Percentiles rank a stretch among this genome's conserved stretches.
Conservation (phyloP, 305 asterid species). For the Petunia hybrid region DNA sequence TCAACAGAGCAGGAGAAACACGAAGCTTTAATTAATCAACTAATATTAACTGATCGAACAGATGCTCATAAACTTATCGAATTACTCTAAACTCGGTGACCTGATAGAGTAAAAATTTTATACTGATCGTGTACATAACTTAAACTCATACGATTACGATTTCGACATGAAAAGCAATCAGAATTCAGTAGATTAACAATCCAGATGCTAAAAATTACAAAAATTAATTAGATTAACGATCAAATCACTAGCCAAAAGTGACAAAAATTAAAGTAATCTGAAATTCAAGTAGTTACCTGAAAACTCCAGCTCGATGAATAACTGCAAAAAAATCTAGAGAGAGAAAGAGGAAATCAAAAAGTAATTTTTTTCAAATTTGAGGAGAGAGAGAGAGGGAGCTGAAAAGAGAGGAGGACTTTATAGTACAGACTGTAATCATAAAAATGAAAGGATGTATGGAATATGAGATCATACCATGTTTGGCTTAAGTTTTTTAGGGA, state of each 20-base stretch:
- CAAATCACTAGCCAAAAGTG: neutral
- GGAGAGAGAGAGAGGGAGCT: neutral
- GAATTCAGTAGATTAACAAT: conserved; percentile 9
- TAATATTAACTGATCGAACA: neutral
- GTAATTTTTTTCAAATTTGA: conserved; percentile 28
- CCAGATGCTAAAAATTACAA: neutral
- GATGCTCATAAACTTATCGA: neutral
- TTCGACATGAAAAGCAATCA: neutral
- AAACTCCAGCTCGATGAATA: neutral
- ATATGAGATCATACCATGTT: neutral
- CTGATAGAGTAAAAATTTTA: too few relatives aligned
- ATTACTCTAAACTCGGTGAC: neutral
- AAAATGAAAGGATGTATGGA: conserved; percentile 13
- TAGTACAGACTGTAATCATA: conserved; percentile 21
- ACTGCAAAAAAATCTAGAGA: neutral
- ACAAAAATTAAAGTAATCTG: neutral
- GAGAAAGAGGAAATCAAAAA: neutral
- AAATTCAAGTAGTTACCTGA: conserved; percentile 18
- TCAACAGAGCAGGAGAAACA: conserved; percentile 19
- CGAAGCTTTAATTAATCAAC: neutral
- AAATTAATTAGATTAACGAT: neutral
- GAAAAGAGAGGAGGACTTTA: neutral
- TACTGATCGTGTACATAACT: too few relatives aligned
- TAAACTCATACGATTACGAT: neutral
- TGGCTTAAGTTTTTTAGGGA: too few relatives aligned